Base-by-base conservation (phyloP, 768 basidiomycete species). In the Neoboletus magnificus region DNA sequence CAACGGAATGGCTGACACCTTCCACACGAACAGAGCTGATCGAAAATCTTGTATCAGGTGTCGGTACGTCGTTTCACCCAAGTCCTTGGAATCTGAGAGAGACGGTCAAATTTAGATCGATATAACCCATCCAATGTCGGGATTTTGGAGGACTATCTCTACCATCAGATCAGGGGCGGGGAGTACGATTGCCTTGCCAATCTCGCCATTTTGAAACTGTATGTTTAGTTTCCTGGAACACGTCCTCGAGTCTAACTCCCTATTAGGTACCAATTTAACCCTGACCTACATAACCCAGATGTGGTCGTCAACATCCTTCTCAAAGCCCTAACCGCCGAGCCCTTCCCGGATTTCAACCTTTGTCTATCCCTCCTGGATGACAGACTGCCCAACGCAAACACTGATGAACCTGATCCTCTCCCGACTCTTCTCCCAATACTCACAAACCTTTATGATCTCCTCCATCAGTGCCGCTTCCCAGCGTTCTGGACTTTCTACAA, bases 101-200 rank as follows among this genome's bases (percentile, higher is more conserved):
- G 29, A n/a, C 13, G 11, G 39, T 48, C 51, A 37, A 49, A 29
- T 55, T 48, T 55, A 97, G 96, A 98, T 78, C 88, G 96, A 56
- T 98, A 98, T 74, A 98, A 98, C 75, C 96, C 96, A 41, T 86
- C 87, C 50, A 98, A 98, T 71, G 85, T 96, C 56, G 79, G 84
- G 36, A 90, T 94, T 62, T 85, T 98, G 56, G 96, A 98, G 74
- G 96, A 98, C 70, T 98, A 98, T 75, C 85, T 98, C 56, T 92
- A 91, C 72, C 87, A 92, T 70, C 96, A 99, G 74, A 92, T 93
- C 59, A 82, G 89, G 62, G 88, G 84, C 65, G 86, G 89, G 62
- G 89, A 93, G 69, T 98, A 98, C 64, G 96, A 99, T 72, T 87
- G 91, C 64, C 82, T 98, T 40, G 93, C 96, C 30, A 98, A 98